Evolutionary conservation across 2,329 filamentous ascomycete species (phyloP).

Genomic region (Trichoderma guizhouense): DNA sequence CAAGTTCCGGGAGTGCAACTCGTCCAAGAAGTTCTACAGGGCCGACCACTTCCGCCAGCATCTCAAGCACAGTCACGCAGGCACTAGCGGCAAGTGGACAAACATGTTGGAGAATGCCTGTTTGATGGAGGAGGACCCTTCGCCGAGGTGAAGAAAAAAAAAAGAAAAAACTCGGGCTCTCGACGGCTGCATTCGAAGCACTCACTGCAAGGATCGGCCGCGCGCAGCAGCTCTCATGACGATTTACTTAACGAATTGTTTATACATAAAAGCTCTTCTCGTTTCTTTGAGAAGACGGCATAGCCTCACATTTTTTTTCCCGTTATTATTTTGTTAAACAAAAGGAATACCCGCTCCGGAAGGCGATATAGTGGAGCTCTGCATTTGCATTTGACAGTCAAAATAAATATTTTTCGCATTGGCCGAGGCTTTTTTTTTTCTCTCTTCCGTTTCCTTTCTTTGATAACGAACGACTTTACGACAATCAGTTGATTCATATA

Average conservation of each 20-base stretch:
- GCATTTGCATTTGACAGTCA: conserved; percentile 13
- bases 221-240: neutral
- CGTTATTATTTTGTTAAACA: neutral
- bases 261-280: neutral
- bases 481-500: conserved; percentile 1
- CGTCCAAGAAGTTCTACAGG: conserved; percentile 95
- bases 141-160: conserved; percentile 26
- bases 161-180: neutral
- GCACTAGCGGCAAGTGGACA: conserved; percentile 97
- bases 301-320: neutral
- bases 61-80: conserved; percentile 94
- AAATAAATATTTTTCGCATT: conserved; percentile 15
- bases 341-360: conserved; percentile 16
- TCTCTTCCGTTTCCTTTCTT: neutral
- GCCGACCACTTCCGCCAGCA: conserved; percentile 98
- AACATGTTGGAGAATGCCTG: conserved; percentile 96
- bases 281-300: neutral
- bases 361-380: conserved; percentile 11
- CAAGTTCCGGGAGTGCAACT: conserved; percentile 98
- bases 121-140: conserved; percentile 78
- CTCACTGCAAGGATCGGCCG: neutral
- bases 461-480: conserved; percentile 11
- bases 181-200: neutral
- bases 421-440: neutral
- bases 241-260: neutral